Conservation (phyloP, 129 eudicot genomes). For the Escallonia rubra region DNA sequence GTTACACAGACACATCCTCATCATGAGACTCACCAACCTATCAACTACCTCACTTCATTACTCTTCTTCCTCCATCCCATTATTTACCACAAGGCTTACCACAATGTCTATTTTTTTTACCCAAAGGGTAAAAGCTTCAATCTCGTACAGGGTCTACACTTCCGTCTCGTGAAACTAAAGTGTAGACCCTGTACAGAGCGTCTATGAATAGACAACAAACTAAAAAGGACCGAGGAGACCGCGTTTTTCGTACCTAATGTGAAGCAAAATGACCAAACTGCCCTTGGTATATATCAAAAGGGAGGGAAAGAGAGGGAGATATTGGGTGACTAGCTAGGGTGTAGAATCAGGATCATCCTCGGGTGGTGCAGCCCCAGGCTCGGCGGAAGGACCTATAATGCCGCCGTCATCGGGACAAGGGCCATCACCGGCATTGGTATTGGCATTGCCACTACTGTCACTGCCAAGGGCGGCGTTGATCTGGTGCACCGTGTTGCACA, state of each 20-base stretch:
- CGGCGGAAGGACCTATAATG: constrained; percentile 13
- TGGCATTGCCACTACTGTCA: background rate
- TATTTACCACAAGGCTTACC: constrained; percentile 21
- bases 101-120: background rate
- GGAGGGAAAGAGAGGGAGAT: background rate
- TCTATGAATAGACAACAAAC: no score
- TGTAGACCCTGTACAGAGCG: no score
- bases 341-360: constrained; percentile 4
- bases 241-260: no score
- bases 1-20: constrained; percentile 14
- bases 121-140: no score
- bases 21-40: constrained; percentile 15
- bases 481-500: constrained; percentile 63
- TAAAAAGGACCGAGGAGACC: no score
- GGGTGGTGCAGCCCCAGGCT: constrained; percentile 17
- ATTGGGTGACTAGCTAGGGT: constrained; percentile 10
- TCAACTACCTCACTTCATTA: constrained; percentile 33
- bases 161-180: no score
- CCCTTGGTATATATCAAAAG: background rate
- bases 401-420: constrained; percentile 15
- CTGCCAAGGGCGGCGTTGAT: constrained; percentile 52
- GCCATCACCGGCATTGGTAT: no score
- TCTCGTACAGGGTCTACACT: no score
- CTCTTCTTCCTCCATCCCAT: constrained; percentile 2
- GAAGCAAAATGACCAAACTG: background rate